Base-by-base conservation (phyloP, 1,139 yeast genomes). In the Kazachstania sp. region DNA sequence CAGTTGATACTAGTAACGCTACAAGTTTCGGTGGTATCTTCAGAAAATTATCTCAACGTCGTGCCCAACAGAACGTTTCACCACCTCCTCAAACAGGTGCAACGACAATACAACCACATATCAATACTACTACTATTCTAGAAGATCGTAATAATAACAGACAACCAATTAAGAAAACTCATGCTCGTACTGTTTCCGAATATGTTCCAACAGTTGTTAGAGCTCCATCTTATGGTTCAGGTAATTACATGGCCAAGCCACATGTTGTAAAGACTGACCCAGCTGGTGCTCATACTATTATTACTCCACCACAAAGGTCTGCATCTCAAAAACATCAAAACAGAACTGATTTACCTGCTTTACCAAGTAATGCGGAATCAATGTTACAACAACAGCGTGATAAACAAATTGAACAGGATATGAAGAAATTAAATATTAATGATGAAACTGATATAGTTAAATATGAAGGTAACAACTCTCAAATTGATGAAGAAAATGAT, bases 131-230 rank as follows among this genome's bases (percentile, higher is more conserved):
- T n/a, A 13, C 38, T 6, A 19, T 31, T 12, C 28, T 39, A 7
- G 37, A 44, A 18, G 31, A 44, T 32, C 37, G 43, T 37, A 35
- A 31, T 18, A 43, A 40, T 13, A 41, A 41, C n/a, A 31, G 38
- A 29, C 47, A 39, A 43, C 37, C 31, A 43, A 45, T 47, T 5
- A 48, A 44, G 34, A 68, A 63, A 50, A 52, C 67, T 0, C 73
- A 70, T 50, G 56, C 65, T 26, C 67, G 73, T 57, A 61, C 73
- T 2, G 71, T 69, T 5, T 70, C 73, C 2, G 73, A 70, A 32
- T 67, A 68, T 43, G 59, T 63, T 12, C 67, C 70, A 20, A 28
- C 53, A n/a, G 45, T 47, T 8, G 36, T 48, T 15, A 45, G 46
- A 23, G 47, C 45, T 13, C 51, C 52, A 13, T 39, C 51, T 12